Evolutionary conservation across 1,284 basidiomycete species (phyloP).

Genomic region (Fomitiporia mediterranea): DNA sequence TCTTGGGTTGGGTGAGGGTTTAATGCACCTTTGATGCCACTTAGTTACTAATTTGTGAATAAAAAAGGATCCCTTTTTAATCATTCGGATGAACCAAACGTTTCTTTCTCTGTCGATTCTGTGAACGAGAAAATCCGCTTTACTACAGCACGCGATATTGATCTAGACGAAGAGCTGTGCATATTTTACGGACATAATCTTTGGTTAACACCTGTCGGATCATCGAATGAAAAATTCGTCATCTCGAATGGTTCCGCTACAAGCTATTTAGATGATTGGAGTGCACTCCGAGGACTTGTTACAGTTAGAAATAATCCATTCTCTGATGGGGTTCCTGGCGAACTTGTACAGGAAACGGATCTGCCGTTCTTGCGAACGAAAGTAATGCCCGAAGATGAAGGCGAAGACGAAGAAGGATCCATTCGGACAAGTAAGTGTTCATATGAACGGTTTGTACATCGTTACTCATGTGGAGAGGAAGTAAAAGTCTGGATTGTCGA

Average conservation of each 20-base stretch:
- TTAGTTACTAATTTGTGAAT: slow-evolving; percentile 4
- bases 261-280: slow-evolving; percentile 40
- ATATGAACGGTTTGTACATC: slow-evolving; percentile 6
- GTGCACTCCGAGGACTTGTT: slow-evolving; percentile 36
- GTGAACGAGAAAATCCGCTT: slow-evolving; percentile 63
- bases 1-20: slow-evolving; percentile 70
- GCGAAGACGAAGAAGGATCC: slow-evolving; percentile 54
- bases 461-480: slow-evolving; percentile 25
- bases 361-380: slow-evolving; percentile 62
- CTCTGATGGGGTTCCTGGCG: slow-evolving; percentile 36
- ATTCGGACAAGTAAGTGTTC: slow-evolving; percentile 51
- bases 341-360: slow-evolving; percentile 47
- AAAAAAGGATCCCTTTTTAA: slow-evolving; percentile 74
- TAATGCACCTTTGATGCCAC: slow-evolving; percentile 2
- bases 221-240: slow-evolving; percentile 20
- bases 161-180: slow-evolving; percentile 67
- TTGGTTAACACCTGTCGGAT: slow-evolving; percentile 51
- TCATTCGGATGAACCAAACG: slow-evolving; percentile 67
- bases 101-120: slow-evolving; percentile 57
- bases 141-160: slow-evolving; percentile 49
- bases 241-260: background rate
- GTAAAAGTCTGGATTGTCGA: slow-evolving; percentile 84
- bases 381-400: slow-evolving; percentile 46
- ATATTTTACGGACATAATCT: slow-evolving; percentile 73
- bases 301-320: slow-evolving; percentile 28